These are phyloP conservation scores for Ogataea corticis DNA, from an alignment of 805 yeast genomes.

Conservation along the genomic window DNA sequence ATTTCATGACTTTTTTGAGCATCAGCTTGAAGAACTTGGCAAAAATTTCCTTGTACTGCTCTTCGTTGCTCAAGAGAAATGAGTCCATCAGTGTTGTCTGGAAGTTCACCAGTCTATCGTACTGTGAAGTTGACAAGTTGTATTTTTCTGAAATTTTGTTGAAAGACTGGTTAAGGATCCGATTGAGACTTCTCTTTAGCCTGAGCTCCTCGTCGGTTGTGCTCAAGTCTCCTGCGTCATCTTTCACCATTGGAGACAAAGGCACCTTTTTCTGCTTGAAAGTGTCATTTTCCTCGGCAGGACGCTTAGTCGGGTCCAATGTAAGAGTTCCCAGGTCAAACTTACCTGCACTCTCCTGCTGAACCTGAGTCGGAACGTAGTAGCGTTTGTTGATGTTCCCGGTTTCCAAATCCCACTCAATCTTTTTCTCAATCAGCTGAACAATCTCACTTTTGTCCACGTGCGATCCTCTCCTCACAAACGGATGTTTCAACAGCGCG, in stretches of 20 bases:
- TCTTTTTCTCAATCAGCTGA: constrained; percentile 44
- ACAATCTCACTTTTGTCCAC: constrained; percentile 34
- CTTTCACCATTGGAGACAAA: constrained; percentile 19
- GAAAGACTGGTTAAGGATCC: constrained; percentile 43
- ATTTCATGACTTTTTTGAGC: constrained; percentile 33
- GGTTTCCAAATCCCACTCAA: constrained; percentile 41
- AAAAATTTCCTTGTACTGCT: constrained; percentile 31
- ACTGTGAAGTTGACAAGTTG: constrained; percentile 55
- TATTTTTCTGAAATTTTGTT: constrained; percentile 47
- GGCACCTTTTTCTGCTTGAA: constrained; percentile 17
- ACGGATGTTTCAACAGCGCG: constrained; percentile 63
- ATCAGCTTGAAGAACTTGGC: constrained; percentile 32
- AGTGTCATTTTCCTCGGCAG: constrained; percentile 5
- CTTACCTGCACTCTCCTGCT: constrained; percentile 2
- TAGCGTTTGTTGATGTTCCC: constrained; percentile 29
- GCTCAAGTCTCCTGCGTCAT: constrained; percentile 4
- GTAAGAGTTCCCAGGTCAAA: constrained; percentile 18
- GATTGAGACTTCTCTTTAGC: constrained; percentile 32
- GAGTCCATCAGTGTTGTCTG: constrained; percentile 38
- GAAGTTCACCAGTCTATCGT: constrained; percentile 43
- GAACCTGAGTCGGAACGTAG: constrained; percentile 36
- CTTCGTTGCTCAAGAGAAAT: constrained; percentile 26
- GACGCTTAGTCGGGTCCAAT: constrained; percentile 3
- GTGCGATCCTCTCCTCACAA: constrained; percentile 45
- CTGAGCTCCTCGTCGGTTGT: constrained; percentile 14